Conservation (phyloP, 2,329 filamentous ascomycete genomes). For the Apiospora hydei region DNA sequence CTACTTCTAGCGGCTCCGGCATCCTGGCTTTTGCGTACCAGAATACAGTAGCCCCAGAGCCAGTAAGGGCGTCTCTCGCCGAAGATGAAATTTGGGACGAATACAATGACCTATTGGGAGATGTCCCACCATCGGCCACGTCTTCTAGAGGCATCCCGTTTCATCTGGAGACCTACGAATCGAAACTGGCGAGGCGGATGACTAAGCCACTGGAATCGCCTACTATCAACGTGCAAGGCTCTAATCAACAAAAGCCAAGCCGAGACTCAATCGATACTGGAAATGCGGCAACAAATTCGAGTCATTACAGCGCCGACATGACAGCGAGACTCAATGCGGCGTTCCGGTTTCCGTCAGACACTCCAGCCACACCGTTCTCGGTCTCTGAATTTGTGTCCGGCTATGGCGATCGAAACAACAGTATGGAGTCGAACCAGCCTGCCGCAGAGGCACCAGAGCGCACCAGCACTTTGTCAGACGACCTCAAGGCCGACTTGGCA, state of each 20-base stretch:
- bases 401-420: constrained; percentile 48
- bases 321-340: constrained; percentile 59
- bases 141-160: constrained; percentile 65
- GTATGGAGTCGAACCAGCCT: constrained; percentile 29
- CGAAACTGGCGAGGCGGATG: constrained; percentile 45
- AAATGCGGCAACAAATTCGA: constrained; percentile 52
- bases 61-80: constrained; percentile 63
- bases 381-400: constrained; percentile 51
- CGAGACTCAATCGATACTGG: constrained; percentile 44
- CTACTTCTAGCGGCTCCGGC: constrained; percentile 73
- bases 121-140: constrained; percentile 60
- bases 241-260: constrained; percentile 33
- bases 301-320: constrained; percentile 63
- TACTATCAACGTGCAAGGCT: constrained; percentile 45
- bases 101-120: constrained; percentile 87
- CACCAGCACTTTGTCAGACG: constrained; percentile 29
- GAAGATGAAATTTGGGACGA: constrained; percentile 96
- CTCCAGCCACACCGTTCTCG: constrained; percentile 52
- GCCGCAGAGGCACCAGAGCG: constrained; percentile 18
- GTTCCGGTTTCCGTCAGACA: constrained; percentile 48
- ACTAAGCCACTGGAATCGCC: constrained; percentile 55
- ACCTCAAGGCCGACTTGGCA: constrained; percentile 31
- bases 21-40: constrained; percentile 65
- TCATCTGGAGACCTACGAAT: constrained; percentile 59
- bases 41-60: constrained; percentile 66